A percentile compares a stretch with the other conserved stretches of the same genome.
These are phyloP conservation scores for Rhynchospora breviuscula DNA, from an alignment of 176 grass and related monocot genomes.

Conservation along the genomic window DNA sequence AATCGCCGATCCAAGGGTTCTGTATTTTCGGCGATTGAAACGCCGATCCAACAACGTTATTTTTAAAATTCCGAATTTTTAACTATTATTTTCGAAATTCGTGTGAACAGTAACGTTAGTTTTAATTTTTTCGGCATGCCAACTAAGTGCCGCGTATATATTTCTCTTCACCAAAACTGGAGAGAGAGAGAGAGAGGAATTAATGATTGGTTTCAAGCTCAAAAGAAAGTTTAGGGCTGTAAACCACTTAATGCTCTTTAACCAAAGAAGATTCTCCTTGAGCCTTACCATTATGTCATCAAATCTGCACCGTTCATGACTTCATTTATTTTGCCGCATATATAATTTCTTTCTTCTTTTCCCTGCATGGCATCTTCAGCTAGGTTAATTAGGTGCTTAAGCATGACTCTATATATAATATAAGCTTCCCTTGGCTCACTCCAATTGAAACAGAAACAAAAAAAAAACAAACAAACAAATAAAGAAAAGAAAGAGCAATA, in stretches of 20 bases:
- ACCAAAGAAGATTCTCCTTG: not conserved
- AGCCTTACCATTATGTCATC: not conserved
- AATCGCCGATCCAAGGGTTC: too few species aligned
- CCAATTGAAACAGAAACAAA: constrained; percentile 6
- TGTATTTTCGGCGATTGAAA: too few species aligned
- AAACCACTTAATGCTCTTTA: constrained; percentile 10
- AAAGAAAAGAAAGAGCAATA: not conserved
- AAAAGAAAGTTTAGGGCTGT: constrained; percentile 11
- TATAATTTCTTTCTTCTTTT: not conserved
- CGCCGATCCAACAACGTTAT: too few species aligned
- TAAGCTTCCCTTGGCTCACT: not conserved
- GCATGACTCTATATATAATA: not conserved
- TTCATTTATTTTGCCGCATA: not conserved
- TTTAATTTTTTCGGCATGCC: too few species aligned
- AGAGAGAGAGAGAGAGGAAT: not conserved
- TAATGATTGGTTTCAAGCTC: not conserved
- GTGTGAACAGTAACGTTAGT: too few species aligned
- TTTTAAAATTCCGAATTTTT: too few species aligned
- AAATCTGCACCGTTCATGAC: constrained; percentile 7
- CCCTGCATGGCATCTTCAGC: constrained; percentile 16
- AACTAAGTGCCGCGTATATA: too few species aligned
- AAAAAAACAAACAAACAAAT: not conserved
- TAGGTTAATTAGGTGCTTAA: not conserved
- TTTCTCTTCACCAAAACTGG: not conserved
- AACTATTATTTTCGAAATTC: too few species aligned